Base-by-base conservation (phyloP, 1,284 basidiomycete genomes). In the Cutaneotrichosporon cutaneum region DNA sequence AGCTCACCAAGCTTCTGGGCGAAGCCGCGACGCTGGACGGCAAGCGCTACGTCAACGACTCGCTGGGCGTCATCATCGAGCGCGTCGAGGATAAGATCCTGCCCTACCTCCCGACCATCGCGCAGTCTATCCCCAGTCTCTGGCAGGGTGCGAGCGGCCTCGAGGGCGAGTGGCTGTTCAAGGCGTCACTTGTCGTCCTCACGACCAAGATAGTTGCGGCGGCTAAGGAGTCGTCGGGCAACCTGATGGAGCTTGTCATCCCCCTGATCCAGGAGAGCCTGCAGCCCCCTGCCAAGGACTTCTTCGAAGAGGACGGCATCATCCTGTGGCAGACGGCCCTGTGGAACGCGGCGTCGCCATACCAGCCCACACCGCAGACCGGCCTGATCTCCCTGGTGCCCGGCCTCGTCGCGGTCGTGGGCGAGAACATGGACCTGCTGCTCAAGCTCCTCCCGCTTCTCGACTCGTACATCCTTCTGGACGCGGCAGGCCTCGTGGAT, bases 401-500 rank as follows among this genome's bases (percentile, higher is more conserved):
- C 18, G 77, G 85, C 22, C 84, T 86, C 3, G 75, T 92, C 14
- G 67, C 78, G 26, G 79, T 89, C 16, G 80, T 94, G 14, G 82
- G 84, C 3, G 82, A 82, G 33, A 91, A 94, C 72, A 79, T 92
- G 64, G 92, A 94, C 71, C 74, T 92, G 24, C 78, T 92, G 18
- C 85, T 86, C n/a, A 86, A 83, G 61, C 82, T 87, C 27, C 84
- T 86, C 10, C 79, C 80, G 56, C 84, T 94, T 42, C 71, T 91
- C n/a, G 89, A 92, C 73, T 90, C 90, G 1, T 94, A 94, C 76
- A 80, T 90, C 59, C 76, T 94, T 10, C 81, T 92, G 5, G 89
- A 91, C 73, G 86, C 86, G 0, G 61, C 78, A n/a, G 77, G 82
- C 7, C 80, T 94, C 55, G 76, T 90, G 39, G 59, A 72, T 70